Conservation (phyloP, 148 eudicot genomes). For the Polygonum maritimum region DNA sequence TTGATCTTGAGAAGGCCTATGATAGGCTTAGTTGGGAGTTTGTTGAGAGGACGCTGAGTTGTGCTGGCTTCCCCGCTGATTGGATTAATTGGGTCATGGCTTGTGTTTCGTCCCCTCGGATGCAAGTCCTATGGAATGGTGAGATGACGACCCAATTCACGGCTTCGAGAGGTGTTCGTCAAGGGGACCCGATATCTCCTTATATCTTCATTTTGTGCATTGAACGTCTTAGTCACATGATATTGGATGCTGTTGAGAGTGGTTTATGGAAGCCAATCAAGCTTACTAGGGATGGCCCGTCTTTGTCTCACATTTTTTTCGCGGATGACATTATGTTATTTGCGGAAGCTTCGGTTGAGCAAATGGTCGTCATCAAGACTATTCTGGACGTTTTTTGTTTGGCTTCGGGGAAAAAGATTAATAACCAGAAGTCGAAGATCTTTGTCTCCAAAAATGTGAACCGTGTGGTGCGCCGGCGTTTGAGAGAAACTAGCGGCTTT, state of each 20-base stretch:
- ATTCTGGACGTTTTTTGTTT: background rate
- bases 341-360: background rate
- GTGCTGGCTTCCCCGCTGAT: too few species aligned
- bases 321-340: background rate
- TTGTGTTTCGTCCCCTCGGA: too few species aligned
- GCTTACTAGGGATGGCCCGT: background rate
- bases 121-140: too few species aligned
- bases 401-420: background rate
- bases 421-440: background rate
- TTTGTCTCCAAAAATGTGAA: too few species aligned
- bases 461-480: too few species aligned
- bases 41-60: too few species aligned
- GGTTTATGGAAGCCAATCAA: background rate
- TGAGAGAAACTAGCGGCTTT: too few species aligned
- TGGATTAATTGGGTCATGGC: too few species aligned
- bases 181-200: background rate
- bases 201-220: background rate
- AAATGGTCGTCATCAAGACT: background rate
- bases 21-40: too few species aligned
- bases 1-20: too few species aligned
- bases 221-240: background rate
- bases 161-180: background rate
- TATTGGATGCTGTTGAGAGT: background rate
- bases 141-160: background rate
- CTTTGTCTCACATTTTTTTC: background rate